Percentiles rank a stretch among this genome's conserved stretches.
Conservation (phyloP, 768 basidiomycete genomes). For the Fomitopsis pulvina region DNA sequence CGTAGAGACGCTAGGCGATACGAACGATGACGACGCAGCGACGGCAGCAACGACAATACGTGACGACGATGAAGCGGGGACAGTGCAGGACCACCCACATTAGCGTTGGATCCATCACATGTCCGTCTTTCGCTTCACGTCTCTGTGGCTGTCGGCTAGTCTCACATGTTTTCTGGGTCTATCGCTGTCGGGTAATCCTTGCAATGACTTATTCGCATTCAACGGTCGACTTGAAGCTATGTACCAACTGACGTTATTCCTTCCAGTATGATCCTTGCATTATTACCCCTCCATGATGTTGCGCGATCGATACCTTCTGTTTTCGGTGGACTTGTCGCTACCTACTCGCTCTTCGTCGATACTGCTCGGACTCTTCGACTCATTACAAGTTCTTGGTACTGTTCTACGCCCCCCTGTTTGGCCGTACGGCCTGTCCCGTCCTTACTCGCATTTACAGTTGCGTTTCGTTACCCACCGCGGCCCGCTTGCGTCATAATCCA, state of each 20-base stretch:
- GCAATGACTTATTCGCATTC: conserved; percentile 3
- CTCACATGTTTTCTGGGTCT: conserved; percentile 1
- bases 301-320: conserved; percentile 4
- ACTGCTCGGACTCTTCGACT: conserved; percentile 1
- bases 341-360: conserved; percentile 5
- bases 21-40: conserved; percentile 22
- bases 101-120: conserved; percentile 10
- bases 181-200: neutral
- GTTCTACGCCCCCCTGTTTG: conserved; percentile 1
- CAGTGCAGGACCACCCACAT: conserved; percentile 34
- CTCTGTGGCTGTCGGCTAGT: conserved; percentile 1
- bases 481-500: conserved; percentile 1
- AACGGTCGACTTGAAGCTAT: neutral
- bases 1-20: conserved; percentile 64
- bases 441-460: neutral
- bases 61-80: conserved; percentile 29
- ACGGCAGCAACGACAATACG: conserved; percentile 24
- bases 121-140: neutral
- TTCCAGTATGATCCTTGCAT: conserved; percentile 3
- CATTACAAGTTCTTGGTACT: conserved; percentile 6
- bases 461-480: neutral
- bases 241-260: conserved; percentile 5
- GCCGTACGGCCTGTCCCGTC: conserved; percentile 6
- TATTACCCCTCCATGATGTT: conserved; percentile 7
- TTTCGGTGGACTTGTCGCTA: conserved; percentile 3